Evolutionary conservation across 208 protist genomes (phyloP), one percentile per base, ranked within the genome.

Genomic region (Angomonas ambiguus): DNA sequence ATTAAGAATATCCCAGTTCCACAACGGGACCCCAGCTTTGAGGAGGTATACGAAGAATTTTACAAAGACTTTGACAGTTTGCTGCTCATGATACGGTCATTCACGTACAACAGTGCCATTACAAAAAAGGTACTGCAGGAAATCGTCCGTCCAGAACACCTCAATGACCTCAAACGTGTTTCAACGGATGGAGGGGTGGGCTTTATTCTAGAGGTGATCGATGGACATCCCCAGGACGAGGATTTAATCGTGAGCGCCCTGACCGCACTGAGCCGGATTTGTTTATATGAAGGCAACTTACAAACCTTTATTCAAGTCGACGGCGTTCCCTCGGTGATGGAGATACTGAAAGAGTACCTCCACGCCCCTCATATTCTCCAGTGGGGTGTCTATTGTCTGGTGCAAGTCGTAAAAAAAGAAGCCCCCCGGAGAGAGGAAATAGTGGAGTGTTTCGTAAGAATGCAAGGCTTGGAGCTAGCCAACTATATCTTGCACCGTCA

Each of bases 281-380:
- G 80, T 57, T 61, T 95, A 0, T 78, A 83, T 62, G 71, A 82
- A 64, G 42, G 34, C 27, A 91, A 89, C 65, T 51, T 86, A 25
- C 51, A 71, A 48, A 78, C 77, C 25, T 87, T 95, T 69, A 69
- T 80, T 22, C 74, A 82, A 35, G 77, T 86, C 30, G 82, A 92
- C 61, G 90, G 87, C 30, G 74, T 92, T 24, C 59, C 74, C 24
- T 89, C 85, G n/a, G 73, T 91, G 62, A 67, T 95, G 64, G 86
- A 88, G 62, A 79, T 90, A 13, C 80, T 95, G 79, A 88, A 84
- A 69, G 84, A 91, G 72, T 89, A 92, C 76, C 68, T 80, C 10
- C 82, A 90, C 51, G 32, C 79, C 27, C 58, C 76, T 0, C 67
- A 49, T 13, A 79, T 92, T 51, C 79, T 87, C 58, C 89, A 91